Base-by-base conservation (phyloP, 1,284 basidiomycete species). In the Paramarasmius palmivorus region DNA sequence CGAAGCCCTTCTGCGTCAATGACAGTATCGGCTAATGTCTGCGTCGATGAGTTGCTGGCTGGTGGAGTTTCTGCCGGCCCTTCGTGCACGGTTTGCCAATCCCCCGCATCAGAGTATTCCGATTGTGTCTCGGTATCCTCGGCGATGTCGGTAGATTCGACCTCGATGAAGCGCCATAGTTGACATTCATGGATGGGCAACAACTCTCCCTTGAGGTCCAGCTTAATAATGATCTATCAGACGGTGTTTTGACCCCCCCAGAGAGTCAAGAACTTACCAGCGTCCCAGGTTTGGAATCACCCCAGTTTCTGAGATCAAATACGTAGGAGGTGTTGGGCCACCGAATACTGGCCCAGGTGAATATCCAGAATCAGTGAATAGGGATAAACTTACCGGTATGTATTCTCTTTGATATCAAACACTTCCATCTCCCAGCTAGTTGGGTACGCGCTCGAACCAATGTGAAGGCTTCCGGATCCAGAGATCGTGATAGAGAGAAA, bases 1-100 rank as follows among this genome's bases (percentile, higher is more conserved):
- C 25, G 23, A 14, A 46, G 19, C 4, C 44, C 44, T 32, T 46
- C 44, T 29, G 44, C 44, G 25, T 46, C 44, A n/a, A 46, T 46
- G n/a, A 46, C 44, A 26, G 44, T 46, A 29, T 46, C 25, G 12
- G 44, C 44, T 29, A 32, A 29, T 4, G 44, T 46, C 1, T 46
- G 22, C n/a, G 25, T 3, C 17, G 44, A 19, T 1, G 23, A 23
- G 9, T 9, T 12, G 2, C 25, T n/a, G 15, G 25, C 12, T 23
- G 44, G 14, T 10, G 44, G 39, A 2, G 9, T 2, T 32, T 46
- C 44, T 15, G 17, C 25, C 12, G 26, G n/a, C 25, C 25, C 29
- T 6, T 44, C 41, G 12, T 14, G 15, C 20, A 23, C 41, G 10
- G 39, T 19, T 17, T 29, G 12, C 10, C 44, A 12, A 4, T 17